A percentile compares a stretch with the other conserved stretches of the same genome.
phyloP scores from a whole-genome alignment of 257 asterid species.

The Scutellaria baicalensis region DNA sequence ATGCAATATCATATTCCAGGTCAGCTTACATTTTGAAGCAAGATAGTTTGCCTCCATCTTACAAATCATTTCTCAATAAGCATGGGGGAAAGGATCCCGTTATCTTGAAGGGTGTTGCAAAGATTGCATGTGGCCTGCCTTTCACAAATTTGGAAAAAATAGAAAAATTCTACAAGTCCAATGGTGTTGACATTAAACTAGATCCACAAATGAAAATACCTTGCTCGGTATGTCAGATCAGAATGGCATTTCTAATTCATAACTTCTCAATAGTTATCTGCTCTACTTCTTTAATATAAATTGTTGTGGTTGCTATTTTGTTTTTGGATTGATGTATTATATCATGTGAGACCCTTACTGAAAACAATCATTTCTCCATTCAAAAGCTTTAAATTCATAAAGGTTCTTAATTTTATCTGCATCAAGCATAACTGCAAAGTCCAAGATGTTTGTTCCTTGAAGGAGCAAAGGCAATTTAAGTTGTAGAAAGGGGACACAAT shows the following conservation, averaged over 20 bases:
- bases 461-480: background rate
- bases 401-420: background rate
- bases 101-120: constrained; percentile 76
- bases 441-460: no score
- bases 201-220: constrained; percentile 91
- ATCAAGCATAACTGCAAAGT: no score
- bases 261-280: background rate
- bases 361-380: background rate
- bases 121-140: constrained; percentile 70
- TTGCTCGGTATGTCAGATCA: constrained; percentile 65
- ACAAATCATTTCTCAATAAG: constrained; percentile 86
- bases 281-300: background rate
- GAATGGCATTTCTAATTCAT: constrained; percentile 1
- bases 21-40: constrained; percentile 85
- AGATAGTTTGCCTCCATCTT: constrained; percentile 81
- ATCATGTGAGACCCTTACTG: background rate
- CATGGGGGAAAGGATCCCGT: constrained; percentile 83
- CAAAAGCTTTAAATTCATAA: no score
- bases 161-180: constrained; percentile 71
- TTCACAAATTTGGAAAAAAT: constrained; percentile 63
- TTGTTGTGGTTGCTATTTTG: background rate
- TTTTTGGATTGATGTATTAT: background rate
- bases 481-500: background rate
- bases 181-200: constrained; percentile 64
- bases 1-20: constrained; percentile 41